Percentiles rank a stretch among this genome's conserved stretches.
phyloP scores from a whole-genome alignment of 2,329 filamentous ascomycete species.

The Trichophyton benhamiae region DNA sequence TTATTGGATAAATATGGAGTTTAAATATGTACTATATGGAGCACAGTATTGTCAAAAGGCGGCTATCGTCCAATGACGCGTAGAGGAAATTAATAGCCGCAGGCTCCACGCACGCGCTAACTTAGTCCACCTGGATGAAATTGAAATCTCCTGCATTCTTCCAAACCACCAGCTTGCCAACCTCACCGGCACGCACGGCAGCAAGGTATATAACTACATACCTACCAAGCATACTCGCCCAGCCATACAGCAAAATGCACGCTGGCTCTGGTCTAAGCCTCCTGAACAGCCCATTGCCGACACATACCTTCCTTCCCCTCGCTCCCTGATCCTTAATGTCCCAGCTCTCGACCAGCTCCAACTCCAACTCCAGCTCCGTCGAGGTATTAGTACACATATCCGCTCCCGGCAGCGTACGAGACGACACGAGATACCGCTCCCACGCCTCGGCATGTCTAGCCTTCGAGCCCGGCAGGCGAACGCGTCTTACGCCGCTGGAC shows the following conservation, averaged over 20 bases:
- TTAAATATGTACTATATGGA: too few species aligned
- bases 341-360: not conserved
- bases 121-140: too few species aligned
- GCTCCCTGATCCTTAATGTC: not conserved
- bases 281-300: not conserved
- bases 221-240: too few species aligned
- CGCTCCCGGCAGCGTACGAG: constrained; percentile 25
- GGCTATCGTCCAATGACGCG: too few species aligned
- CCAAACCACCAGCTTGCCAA: too few species aligned
- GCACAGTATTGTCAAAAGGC: too few species aligned
- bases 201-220: too few species aligned
- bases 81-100: too few species aligned
- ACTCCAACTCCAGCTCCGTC: constrained; percentile 1
- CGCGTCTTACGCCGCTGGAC: not conserved
- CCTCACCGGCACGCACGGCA: too few species aligned
- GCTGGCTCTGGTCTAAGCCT: not conserved
- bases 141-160: too few species aligned
- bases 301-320: not conserved
- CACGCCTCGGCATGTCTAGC: constrained; percentile 27
- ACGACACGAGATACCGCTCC: constrained; percentile 29
- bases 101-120: too few species aligned
- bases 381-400: constrained; percentile 32
- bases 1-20: too few species aligned
- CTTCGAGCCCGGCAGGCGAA: constrained; percentile 21
- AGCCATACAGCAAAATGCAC: not conserved